phyloP scores from a whole-genome alignment of 352 stramenopile genomes.

The Thraustochytrium striatum region DNA sequence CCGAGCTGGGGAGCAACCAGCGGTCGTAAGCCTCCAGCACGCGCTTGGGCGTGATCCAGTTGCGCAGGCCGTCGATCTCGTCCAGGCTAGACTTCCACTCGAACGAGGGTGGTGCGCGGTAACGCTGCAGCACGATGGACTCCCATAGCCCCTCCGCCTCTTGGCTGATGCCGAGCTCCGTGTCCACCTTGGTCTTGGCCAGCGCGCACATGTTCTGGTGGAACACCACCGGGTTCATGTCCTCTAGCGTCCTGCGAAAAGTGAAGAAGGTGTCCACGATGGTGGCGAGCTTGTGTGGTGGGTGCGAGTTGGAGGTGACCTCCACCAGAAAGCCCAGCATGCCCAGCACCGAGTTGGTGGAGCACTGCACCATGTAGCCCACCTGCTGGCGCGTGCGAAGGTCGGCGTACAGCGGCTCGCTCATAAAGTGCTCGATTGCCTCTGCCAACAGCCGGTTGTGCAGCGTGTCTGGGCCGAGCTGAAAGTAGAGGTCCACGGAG shows the following conservation, averaged over 20 bases:
- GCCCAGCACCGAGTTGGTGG: background rate
- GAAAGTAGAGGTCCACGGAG: constrained; percentile 75
- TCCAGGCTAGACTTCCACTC: constrained; percentile 33
- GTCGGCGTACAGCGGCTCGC: constrained; percentile 76
- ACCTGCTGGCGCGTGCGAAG: constrained; percentile 77
- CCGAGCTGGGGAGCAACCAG: constrained; percentile 15
- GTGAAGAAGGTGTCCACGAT: constrained; percentile 41
- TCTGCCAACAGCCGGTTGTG: constrained; percentile 66
- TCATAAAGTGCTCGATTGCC: constrained; percentile 76
- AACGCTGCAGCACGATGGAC: background rate
- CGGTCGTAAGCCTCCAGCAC: constrained; percentile 30
- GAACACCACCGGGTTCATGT: constrained; percentile 17
- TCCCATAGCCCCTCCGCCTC: constrained; percentile 48
- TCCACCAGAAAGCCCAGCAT: constrained; percentile 21
- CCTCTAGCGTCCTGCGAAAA: constrained; percentile 17
- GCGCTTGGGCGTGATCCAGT: background rate
- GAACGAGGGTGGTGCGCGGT: background rate
- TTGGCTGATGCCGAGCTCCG: constrained; percentile 10
- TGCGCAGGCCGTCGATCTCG: constrained; percentile 30
- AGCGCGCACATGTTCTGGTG: constrained; percentile 30
- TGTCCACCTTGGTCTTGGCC: constrained; percentile 40
- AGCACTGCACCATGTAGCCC: constrained; percentile 75
- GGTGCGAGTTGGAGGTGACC: constrained; percentile 21
- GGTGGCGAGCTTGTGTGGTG: constrained; percentile 16
- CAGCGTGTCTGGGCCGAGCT: constrained; percentile 69